phyloP scores from a whole-genome alignment of 257 asterid species.

The Thymus quinquecostatus region DNA sequence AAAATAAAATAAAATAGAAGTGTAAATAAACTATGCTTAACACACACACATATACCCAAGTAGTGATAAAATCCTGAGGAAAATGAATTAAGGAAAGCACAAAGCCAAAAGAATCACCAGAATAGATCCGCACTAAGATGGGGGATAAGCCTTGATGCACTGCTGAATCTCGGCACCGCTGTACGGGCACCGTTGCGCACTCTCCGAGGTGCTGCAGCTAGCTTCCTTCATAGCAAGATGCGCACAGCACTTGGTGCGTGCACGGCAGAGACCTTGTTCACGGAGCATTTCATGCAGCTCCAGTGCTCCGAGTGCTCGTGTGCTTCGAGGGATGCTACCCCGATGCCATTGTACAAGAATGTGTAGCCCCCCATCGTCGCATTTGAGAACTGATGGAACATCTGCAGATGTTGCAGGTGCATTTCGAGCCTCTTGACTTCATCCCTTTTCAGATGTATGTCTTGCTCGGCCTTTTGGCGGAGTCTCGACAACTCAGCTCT shows the following conservation, averaged over 20 bases:
- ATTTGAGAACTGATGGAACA: not conserved
- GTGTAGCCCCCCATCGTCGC: conserved; percentile 1
- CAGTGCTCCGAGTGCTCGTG: not conserved
- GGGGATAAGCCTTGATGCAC: no score
- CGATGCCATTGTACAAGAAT: conserved; percentile 6
- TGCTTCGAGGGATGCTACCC: not conserved
- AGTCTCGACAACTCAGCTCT: not conserved
- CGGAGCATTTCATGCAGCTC: conserved; percentile 4
- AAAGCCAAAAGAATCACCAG: no score
- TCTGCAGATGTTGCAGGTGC: not conserved
- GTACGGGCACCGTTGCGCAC: not conserved
- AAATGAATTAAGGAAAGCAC: no score
- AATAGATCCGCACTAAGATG: no score
- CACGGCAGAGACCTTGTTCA: conserved; percentile 8
- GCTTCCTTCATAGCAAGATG: not conserved
- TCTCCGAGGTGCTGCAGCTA: not conserved
- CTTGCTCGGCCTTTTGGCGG: not conserved
- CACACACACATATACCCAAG: no score
- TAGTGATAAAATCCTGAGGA: no score
- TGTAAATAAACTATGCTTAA: no score
- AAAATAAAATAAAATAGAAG: no score
- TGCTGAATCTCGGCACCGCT: not conserved
- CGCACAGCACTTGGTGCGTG: conserved; percentile 14
- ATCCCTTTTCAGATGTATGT: not conserved
- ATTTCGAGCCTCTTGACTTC: not conserved